Base-by-base conservation (phyloP, 176 grass and related monocot species). In the Dactylis glomerata region DNA sequence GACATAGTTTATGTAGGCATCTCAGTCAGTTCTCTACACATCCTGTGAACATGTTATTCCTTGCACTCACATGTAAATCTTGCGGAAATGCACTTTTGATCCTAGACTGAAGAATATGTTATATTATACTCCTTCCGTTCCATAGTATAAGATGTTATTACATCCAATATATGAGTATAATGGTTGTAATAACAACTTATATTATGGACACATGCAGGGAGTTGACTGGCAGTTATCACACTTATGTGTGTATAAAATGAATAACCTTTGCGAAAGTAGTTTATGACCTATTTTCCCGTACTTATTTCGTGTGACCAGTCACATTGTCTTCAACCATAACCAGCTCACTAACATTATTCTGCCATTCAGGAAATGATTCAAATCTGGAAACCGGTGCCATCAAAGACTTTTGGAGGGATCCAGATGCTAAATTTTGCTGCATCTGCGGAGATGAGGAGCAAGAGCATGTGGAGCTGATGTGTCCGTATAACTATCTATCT, bases 401-500 rank as follows among this genome's bases (percentile, higher is more conserved):
- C 42, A 50, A n/a, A 66, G 8, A 2, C 41, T 23, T 2, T 3
- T 80, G 78, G 59, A 80, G 33, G 57, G 57, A 87, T 55, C 78
- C 68, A 26, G 78, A 81, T 33, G 44, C 77, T 52, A 38, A 28
- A 5, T 86, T 65, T 15, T 81, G 77, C 84, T 64, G 8, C n/a
- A 81, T 86, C 11, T 75, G 85, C n/a, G 69, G 85, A 54, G 85
- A 86, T 0, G 77, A 66, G 42, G 46, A 65, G 42, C 68, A 31
- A 64, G 17, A 51, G 2, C 78, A 81, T 41, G 28, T 17, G 57
- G 85, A 87, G 68, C 24, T 20, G 69, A 75, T 6, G 20, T 87
- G 70, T 1, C 85, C 78, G 12, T 87, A 68, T 37, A 87, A 76
- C 85, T 87, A 68, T 23, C 85, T 68, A 13, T 81, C 44, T 22